phyloP scores from a whole-genome alignment of 2,329 filamentous ascomycete species.

The Apiospora sp. region DNA sequence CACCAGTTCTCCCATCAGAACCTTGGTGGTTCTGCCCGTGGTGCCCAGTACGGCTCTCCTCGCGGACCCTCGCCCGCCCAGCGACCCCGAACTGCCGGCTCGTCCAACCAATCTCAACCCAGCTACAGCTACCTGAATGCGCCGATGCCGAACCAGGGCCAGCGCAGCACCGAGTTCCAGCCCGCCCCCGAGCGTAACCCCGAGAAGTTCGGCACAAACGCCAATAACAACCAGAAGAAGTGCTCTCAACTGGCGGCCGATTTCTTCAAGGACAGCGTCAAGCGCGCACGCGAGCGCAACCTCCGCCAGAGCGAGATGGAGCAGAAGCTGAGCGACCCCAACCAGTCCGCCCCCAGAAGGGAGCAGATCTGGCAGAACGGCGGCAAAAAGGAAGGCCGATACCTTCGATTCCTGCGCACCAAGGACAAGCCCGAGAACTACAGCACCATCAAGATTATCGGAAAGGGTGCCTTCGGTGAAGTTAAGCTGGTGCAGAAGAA shows the following conservation, averaged over 20 bases:
- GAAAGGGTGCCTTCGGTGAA: conserved; percentile 98
- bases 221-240: conserved; percentile 75
- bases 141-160: conserved; percentile 68
- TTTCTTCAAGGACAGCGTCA: conserved; percentile 99
- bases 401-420: conserved; percentile 91
- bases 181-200: conserved; percentile 86
- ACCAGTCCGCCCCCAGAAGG: conserved; percentile 77
- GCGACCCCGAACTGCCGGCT: conserved; percentile 85
- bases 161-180: conserved; percentile 71
- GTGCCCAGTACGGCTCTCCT: conserved; percentile 70
- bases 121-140: conserved; percentile 74
- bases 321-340: conserved; percentile 80
- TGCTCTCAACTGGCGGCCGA: conserved; percentile 78
- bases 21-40: conserved; percentile 74
- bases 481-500: conserved; percentile 98
- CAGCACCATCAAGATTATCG: conserved; percentile 95
- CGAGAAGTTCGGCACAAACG: conserved; percentile 73
- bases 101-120: conserved; percentile 67
- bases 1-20: conserved; percentile 99
- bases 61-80: conserved; percentile 74
- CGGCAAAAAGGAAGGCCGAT: conserved; percentile 88
- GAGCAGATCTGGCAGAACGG: conserved; percentile 86
- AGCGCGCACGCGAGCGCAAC: conserved; percentile 93
- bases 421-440: conserved; percentile 96
- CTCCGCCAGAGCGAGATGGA: conserved; percentile 94